phyloP scores from a whole-genome alignment of 148 eudicot genomes.

The Silene latifolia region DNA sequence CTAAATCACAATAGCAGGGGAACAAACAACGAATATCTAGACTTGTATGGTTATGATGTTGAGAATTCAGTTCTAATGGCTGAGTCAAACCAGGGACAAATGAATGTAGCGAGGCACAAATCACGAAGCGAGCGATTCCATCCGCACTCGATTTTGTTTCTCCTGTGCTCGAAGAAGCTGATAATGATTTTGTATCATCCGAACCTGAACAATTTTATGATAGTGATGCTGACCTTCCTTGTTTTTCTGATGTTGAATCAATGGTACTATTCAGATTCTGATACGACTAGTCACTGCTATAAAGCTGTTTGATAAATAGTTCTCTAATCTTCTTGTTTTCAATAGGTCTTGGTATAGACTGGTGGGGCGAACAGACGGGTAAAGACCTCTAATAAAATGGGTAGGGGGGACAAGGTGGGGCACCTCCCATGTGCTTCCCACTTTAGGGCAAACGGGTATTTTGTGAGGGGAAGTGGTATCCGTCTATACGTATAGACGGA shows the following conservation, averaged over 20 bases:
- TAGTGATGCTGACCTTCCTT: conserved; percentile 38
- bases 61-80: conserved; percentile 19
- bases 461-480: no score
- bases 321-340: conserved; percentile 21
- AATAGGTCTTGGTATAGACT: no score
- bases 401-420: no score
- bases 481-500: no score
- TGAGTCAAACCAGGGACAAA: conserved; percentile 17
- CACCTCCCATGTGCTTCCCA: no score
- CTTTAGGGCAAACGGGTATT: no score
- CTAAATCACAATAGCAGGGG: conserved; percentile 31
- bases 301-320: neutral
- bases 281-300: neutral
- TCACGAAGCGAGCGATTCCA: conserved; percentile 21
- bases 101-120: conserved; percentile 16
- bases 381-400: no score
- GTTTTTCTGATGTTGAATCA: conserved; percentile 42
- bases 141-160: conserved; percentile 20
- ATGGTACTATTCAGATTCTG: conserved; percentile 29
- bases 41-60: conserved; percentile 8
- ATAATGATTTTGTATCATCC: conserved; percentile 19
- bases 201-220: conserved; percentile 32
- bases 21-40: conserved; percentile 27
- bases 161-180: conserved; percentile 22
- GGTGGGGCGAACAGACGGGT: no score